Evolutionary conservation across 495 filamentous ascomycete species (phyloP).

Genomic region (Friedmanniomyces simplex): DNA sequence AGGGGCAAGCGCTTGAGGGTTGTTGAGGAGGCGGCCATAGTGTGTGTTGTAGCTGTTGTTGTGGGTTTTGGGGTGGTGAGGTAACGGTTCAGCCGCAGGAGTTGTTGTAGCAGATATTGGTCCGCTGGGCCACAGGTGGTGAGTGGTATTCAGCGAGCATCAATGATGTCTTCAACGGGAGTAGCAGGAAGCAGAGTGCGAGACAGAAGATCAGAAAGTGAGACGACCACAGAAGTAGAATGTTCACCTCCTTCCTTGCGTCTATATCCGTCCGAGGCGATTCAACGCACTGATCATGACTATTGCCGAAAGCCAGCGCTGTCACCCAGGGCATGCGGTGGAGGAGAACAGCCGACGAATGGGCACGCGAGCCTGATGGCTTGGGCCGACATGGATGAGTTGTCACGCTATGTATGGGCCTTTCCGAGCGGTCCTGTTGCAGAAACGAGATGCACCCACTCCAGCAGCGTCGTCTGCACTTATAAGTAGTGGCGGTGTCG

Average conservation of each 20-base stretch:
- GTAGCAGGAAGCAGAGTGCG: too few species aligned
- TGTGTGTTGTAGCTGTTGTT: slow-evolving; percentile 10
- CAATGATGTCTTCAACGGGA: not conserved
- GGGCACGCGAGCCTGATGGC: not conserved
- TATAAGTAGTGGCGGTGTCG: not conserved
- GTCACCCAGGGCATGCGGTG: not conserved
- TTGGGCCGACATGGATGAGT: slow-evolving; percentile 14
- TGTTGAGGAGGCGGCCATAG: slow-evolving; percentile 10
- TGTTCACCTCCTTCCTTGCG: too few species aligned
- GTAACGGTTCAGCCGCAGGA: not conserved
- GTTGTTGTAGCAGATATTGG: not conserved
- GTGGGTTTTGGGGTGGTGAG: too few species aligned
- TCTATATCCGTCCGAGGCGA: not conserved
- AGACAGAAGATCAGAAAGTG: not conserved
- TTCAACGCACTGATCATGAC: not conserved
- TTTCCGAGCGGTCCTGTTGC: not conserved
- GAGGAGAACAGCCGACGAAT: not conserved
- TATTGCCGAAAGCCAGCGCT: not conserved
- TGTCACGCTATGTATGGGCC: slow-evolving; percentile 4
- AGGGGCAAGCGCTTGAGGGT: slow-evolving; percentile 26
- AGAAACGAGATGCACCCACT: not conserved
- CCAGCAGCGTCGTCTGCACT: not conserved
- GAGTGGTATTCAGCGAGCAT: not conserved
- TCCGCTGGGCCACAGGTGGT: not conserved
- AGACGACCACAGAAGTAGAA: not conserved